A percentile compares a stretch with the other conserved stretches of the same genome.
phyloP scores from a whole-genome alignment of 768 basidiomycete genomes.

The Serendipita sp. region DNA sequence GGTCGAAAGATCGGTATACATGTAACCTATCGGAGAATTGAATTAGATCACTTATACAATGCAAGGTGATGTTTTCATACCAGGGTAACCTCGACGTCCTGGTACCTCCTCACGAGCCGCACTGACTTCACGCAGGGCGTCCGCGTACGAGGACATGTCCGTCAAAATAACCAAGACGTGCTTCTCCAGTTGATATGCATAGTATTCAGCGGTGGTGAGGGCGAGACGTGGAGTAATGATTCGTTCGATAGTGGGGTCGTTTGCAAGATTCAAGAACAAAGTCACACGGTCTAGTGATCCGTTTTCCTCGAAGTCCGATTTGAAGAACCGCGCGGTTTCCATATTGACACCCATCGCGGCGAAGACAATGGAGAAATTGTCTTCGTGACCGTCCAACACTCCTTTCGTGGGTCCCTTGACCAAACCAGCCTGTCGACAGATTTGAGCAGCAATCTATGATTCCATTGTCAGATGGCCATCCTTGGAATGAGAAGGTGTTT shows the following conservation, averaged over 20 bases:
- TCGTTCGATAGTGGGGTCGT: slow-evolving; percentile 98
- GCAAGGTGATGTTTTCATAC: slow-evolving; percentile 18
- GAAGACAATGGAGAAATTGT: slow-evolving; percentile 99
- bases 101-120: slow-evolving; percentile 97
- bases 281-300: slow-evolving; percentile 95
- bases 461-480: slow-evolving; percentile 8
- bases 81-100: slow-evolving; percentile 89
- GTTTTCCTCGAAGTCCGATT: slow-evolving; percentile 98
- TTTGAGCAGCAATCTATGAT: slow-evolving; percentile 90
- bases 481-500: slow-evolving; percentile 12
- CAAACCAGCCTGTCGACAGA: slow-evolving; percentile 95
- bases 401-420: slow-evolving; percentile 95
- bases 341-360: slow-evolving; percentile 99
- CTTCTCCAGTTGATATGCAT: slow-evolving; percentile 98
- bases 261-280: slow-evolving; percentile 94
- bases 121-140: slow-evolving; percentile 81
- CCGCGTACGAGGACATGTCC: slow-evolving; percentile 97
- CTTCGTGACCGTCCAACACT: slow-evolving; percentile 96
- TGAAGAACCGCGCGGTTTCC: slow-evolving; percentile 99
- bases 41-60: background rate
- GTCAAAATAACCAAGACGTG: slow-evolving; percentile 98
- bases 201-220: slow-evolving; percentile 96
- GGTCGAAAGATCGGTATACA: slow-evolving; percentile 99
- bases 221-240: slow-evolving; percentile 98
- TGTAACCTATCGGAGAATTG: slow-evolving; percentile 49